Evolutionary conservation across 1,284 basidiomycete species (phyloP).

Genomic region (Volvariella volvacea): DNA sequence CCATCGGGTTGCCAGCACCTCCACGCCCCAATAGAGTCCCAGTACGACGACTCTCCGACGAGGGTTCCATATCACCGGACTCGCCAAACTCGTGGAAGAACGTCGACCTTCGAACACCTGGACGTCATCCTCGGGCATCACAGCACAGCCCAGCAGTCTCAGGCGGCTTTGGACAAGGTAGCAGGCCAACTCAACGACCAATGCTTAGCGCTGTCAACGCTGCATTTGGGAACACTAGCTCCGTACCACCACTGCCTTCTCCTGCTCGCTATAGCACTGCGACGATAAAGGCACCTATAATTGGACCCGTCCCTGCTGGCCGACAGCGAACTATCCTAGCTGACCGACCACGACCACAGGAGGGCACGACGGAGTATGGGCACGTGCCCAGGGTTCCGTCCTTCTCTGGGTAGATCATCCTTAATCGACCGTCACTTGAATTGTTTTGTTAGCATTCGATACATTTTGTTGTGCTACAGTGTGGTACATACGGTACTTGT

Average conservation of each 20-base stretch:
- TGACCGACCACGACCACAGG: too few relatives aligned
- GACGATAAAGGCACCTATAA: conserved; percentile 9
- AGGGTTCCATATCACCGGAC: too few relatives aligned
- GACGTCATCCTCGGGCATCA: too few relatives aligned
- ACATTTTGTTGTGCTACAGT: too few relatives aligned
- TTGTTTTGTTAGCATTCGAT: too few relatives aligned
- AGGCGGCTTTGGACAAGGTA: background rate
- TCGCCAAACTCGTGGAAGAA: too few relatives aligned
- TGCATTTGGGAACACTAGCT: conserved; percentile 2
- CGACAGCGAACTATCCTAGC: conserved; percentile 10
- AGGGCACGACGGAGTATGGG: background rate
- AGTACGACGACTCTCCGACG: conserved; percentile 12
- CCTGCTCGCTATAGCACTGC: conserved; percentile 10
- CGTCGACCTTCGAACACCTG: too few relatives aligned
- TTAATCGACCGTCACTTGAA: too few relatives aligned
- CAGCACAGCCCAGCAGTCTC: background rate
- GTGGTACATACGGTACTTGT: too few relatives aligned
- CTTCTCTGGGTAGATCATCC: too few relatives aligned
- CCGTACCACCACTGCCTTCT: conserved; percentile 3
- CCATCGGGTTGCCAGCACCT: conserved; percentile 19
- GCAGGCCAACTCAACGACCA: background rate
- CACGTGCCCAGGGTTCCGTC: background rate
- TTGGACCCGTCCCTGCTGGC: conserved; percentile 7
- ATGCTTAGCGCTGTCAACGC: conserved; percentile 9
- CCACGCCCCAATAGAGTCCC: conserved; percentile 23